phyloP scores from a whole-genome alignment of 148 eudicot genomes.

The Persicaria maculosa region DNA sequence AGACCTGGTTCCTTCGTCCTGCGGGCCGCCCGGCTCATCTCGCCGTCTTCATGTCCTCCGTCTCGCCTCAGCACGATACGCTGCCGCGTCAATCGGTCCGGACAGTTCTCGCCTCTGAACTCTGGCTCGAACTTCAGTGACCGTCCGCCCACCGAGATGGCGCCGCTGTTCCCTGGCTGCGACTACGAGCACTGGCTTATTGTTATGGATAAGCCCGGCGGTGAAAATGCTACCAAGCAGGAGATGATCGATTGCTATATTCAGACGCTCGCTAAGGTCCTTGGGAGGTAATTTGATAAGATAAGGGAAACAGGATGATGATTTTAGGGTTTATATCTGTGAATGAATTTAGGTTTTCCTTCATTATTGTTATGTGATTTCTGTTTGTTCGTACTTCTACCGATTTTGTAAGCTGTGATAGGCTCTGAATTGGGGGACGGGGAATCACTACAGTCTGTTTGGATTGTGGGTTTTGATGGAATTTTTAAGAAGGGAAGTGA shows the following conservation, averaged over 20 bases:
- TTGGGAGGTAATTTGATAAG: constrained; percentile 39
- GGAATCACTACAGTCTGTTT: too few species aligned
- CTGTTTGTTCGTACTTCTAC: neutral
- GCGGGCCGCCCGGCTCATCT: constrained; percentile 23
- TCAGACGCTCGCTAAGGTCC: constrained; percentile 54
- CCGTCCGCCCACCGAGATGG: constrained; percentile 76
- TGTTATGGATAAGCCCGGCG: constrained; percentile 76
- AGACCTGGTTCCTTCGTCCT: constrained; percentile 22
- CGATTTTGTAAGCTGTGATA: neutral
- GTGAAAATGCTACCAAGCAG: constrained; percentile 52
- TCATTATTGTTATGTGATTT: neutral
- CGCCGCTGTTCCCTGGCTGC: constrained; percentile 71
- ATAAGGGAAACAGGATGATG: neutral
- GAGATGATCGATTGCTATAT: constrained; percentile 61
- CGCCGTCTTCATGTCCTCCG: constrained; percentile 19
- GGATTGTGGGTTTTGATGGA: too few species aligned
- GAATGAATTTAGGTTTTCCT: neutral
- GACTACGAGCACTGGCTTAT: constrained; percentile 85
- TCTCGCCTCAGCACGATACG: constrained; percentile 27
- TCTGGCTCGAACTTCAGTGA: constrained; percentile 48
- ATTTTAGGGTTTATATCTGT: constrained; percentile 6
- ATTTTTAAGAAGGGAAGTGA: too few species aligned
- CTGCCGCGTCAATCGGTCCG: constrained; percentile 55
- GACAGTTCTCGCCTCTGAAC: constrained; percentile 62
- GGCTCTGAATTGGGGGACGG: neutral